A percentile compares a stretch with the other conserved stretches of the same genome.
These are phyloP conservation scores for Eustoma russellianum DNA, from an alignment of 257 asterid species.

Conservation along the genomic window DNA sequence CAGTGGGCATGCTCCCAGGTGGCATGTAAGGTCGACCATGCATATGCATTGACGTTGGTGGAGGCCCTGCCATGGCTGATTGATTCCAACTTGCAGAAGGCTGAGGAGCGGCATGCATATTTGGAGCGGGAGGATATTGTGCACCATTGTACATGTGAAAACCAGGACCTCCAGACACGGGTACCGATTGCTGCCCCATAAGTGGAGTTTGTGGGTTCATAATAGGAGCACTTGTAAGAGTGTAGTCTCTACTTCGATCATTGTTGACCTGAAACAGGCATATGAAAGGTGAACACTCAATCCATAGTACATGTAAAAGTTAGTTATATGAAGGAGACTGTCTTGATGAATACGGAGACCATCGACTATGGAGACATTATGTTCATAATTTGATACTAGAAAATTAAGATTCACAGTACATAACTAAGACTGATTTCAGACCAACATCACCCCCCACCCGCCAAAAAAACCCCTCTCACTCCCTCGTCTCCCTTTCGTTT, in stretches of 20 bases:
- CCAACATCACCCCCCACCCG: too few relatives aligned
- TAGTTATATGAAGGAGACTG: too few relatives aligned
- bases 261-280: constrained; percentile 64
- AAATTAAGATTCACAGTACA: too few relatives aligned
- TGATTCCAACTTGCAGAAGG: constrained; percentile 73
- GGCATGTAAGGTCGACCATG: constrained; percentile 62
- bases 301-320: too few relatives aligned
- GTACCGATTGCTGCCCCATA: constrained; percentile 64
- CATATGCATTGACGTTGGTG: constrained; percentile 67
- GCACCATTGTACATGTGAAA: constrained; percentile 38
- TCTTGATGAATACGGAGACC: too few relatives aligned
- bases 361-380: too few relatives aligned
- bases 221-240: constrained; percentile 46
- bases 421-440: too few relatives aligned
- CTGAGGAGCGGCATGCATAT: constrained; percentile 36
- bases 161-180: constrained; percentile 43
- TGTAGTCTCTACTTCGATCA: constrained; percentile 89
- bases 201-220: constrained; percentile 60
- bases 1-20: constrained; percentile 30
- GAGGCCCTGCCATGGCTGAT: constrained; percentile 25
- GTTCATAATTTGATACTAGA: too few relatives aligned
- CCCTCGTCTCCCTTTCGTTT: too few relatives aligned
- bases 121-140: constrained; percentile 47
- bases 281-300: too few relatives aligned
- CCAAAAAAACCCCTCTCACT: too few relatives aligned